These are phyloP conservation scores for Parafenestella ontariensis DNA, from an alignment of 2,329 filamentous ascomycete species.

Conservation along the genomic window DNA sequence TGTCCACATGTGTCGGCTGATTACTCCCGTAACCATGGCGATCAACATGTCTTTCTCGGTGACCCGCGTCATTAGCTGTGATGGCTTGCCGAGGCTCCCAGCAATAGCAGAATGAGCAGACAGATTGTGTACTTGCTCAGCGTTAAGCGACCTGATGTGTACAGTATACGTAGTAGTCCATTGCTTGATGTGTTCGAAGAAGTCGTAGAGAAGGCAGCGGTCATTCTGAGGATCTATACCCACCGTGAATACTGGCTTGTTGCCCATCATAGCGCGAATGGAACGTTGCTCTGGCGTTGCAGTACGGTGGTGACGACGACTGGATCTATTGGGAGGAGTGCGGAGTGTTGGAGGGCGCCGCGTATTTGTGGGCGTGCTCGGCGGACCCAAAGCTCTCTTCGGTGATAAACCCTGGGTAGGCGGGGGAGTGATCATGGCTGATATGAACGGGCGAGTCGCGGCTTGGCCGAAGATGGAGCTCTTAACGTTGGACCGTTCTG, in stretches of 20 bases:
- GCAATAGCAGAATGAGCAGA: conserved; percentile 1
- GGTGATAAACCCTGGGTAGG: background rate
- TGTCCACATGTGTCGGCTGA: conserved; percentile 16
- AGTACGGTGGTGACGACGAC: conserved; percentile 21
- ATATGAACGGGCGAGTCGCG: background rate
- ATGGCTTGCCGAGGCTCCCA: conserved; percentile 2
- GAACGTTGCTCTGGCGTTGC: conserved; percentile 25
- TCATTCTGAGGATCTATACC: conserved; percentile 27
- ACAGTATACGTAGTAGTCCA: conserved; percentile 19
- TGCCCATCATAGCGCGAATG: conserved; percentile 9
- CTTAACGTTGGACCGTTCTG: background rate
- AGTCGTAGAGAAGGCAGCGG: conserved; percentile 28
- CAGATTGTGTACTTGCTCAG: conserved; percentile 5
- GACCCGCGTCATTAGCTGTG: conserved; percentile 13
- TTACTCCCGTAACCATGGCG: conserved; percentile 19
- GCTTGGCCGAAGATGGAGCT: background rate
- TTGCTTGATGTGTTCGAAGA: conserved; percentile 26
- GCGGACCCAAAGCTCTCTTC: background rate
- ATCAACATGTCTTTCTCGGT: conserved; percentile 13
- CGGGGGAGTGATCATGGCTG: background rate
- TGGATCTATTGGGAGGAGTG: background rate
- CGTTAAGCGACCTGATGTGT: conserved; percentile 1
- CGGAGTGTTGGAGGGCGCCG: background rate
- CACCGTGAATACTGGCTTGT: conserved; percentile 17
- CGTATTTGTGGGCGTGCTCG: background rate